These are phyloP conservation scores for Chondrostereum purpureum DNA, from an alignment of 1,284 basidiomycete genomes.

Conservation along the genomic window DNA sequence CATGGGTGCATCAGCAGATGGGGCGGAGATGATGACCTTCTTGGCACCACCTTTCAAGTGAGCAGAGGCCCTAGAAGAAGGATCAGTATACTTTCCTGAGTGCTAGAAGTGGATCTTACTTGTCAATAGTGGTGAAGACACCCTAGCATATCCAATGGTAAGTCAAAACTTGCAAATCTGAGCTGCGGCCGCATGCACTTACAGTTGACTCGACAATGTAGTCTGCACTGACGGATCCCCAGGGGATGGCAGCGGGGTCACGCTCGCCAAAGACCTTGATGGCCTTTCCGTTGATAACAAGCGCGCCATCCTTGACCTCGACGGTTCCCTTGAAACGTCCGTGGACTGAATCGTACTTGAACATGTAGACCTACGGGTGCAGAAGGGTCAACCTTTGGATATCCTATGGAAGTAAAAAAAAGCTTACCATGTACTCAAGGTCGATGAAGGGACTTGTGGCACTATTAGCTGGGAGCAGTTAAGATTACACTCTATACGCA, in stretches of 20 bases:
- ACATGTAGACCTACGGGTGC: conserved; percentile 93
- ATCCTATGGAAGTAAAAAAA: conserved; percentile 1
- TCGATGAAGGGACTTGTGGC: conserved; percentile 90
- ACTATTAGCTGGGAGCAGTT: no score
- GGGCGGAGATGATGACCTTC: conserved; percentile 99
- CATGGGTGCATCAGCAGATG: conserved; percentile 98
- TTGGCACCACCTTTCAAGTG: conserved; percentile 99
- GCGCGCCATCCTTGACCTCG: conserved; percentile 83
- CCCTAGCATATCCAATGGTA: conserved; percentile 45
- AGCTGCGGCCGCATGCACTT: conserved; percentile 20
- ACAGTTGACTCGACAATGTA: conserved; percentile 97
- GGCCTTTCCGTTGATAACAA: conserved; percentile 77
- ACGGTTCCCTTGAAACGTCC: conserved; percentile 90
- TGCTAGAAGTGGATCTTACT: conserved; percentile 33
- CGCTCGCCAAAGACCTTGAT: conserved; percentile 84
- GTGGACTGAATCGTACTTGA: conserved; percentile 99
- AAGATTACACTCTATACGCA: no score
- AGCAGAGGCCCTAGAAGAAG: conserved; percentile 63
- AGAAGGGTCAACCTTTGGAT: conserved; percentile 3
- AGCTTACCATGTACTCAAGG: conserved; percentile 84
- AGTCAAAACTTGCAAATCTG: conserved; percentile 4
- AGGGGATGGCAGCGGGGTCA: conserved; percentile 85
- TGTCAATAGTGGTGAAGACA: conserved; percentile 96
- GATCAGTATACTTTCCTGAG: neutral
- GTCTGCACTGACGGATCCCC: conserved; percentile 77